Base-by-base conservation (phyloP, 2,329 filamentous ascomycete genomes). In the Alternaria alternata region DNA sequence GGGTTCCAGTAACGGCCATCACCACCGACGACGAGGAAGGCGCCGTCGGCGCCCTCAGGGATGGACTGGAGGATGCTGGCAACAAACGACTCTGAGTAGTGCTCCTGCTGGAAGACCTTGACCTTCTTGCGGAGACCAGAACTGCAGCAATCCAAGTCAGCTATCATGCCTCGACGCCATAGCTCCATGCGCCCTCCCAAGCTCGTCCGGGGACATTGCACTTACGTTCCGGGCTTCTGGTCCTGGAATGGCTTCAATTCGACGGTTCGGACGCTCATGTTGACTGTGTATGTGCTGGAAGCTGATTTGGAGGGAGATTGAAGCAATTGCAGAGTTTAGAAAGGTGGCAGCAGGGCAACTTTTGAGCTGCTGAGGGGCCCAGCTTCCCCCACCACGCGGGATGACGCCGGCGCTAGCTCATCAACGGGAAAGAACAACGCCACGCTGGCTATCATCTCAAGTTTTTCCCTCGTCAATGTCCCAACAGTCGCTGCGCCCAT, bases 101-200 rank as follows among this genome's bases (percentile, higher is more conserved):
- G 88, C 62, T 89, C 86, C 82, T 97, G 86, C 81, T 99, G 93
- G 86, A 99, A 99, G 79, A 97, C 92, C 76, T 92, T 93, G 83
- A 98, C 95, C 88, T 96, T 98, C 84, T 99, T 99, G 68, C 95
- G 93, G 81, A 99, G 93, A 81, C 95, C 95, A 70, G 95, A 99
- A 71, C 94, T 98, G 54, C 60, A 46, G 47, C 62, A 65, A 1
- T 55, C 54, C 65, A 28, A 48, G 68, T 75, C 57, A 77, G 76
- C 69, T 64, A 69, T 65, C 39, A 47, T 63, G 63, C 62, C 16
- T 47, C 16, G 11, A 51, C 7, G n/a, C 32, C 26, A 44, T 55
- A 63, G 60, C 52, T 51, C 44, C 48, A 62, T 56, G 20, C 28
- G 22, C 7, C 46, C 38, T 41, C 32, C 43, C 9, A 16, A 59